These are phyloP conservation scores for Rhododendron ovatum DNA, from an alignment of 148 eudicot genomes.

Conservation along the genomic window DNA sequence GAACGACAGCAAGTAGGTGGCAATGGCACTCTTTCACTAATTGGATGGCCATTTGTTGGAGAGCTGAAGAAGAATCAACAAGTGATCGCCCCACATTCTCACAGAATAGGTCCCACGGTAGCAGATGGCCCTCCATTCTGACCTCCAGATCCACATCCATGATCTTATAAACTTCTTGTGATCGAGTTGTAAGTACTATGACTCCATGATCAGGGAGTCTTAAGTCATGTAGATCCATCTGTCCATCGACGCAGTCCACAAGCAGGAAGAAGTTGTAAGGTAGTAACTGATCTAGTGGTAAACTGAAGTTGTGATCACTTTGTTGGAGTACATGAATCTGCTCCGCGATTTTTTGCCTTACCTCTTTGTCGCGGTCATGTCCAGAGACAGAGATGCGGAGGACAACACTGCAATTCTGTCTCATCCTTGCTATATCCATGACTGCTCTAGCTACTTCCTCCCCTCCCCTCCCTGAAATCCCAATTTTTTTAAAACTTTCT, in stretches of 20 bases:
- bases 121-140: not conserved
- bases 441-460: not conserved
- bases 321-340: not conserved
- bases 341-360: not conserved
- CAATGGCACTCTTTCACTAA: not conserved
- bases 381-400: not conserved
- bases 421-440: not conserved
- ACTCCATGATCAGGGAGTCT: not conserved
- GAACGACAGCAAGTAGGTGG: not conserved
- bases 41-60: not conserved
- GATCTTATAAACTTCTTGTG: conserved; percentile 6
- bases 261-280: not conserved
- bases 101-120: not conserved
- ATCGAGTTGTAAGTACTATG: not conserved
- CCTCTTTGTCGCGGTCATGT: not conserved
- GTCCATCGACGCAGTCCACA: not conserved
- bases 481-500: not conserved
- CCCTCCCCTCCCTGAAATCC: not conserved
- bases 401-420: not conserved
- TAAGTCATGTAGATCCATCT: not conserved
- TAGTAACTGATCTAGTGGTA: not conserved
- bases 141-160: not conserved
- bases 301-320: not conserved
- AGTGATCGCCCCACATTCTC: not conserved
- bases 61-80: not conserved